Evolutionary conservation across 2,329 filamentous ascomycete genomes (phyloP).

Genomic region (Colletotrichum trifolii): DNA sequence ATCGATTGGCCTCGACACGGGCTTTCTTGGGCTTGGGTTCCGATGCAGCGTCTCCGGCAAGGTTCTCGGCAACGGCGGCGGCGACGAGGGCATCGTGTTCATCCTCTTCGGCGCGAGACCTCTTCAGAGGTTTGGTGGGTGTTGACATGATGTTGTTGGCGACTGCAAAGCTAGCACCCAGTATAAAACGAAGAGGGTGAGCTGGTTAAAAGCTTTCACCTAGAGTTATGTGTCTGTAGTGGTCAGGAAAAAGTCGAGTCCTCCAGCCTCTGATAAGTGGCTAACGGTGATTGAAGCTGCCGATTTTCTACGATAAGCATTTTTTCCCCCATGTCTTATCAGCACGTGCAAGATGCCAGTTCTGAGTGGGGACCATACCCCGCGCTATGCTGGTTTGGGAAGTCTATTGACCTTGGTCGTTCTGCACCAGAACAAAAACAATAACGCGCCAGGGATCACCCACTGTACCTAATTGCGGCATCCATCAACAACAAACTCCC

Average conservation of each 20-base stretch:
- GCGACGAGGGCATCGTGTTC: constrained; percentile 34
- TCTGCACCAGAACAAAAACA: constrained; percentile 34
- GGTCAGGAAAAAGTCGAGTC: constrained; percentile 34
- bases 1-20: constrained; percentile 70
- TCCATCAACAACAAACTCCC: constrained; percentile 27
- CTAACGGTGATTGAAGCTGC: constrained; percentile 14
- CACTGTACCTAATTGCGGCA: constrained; percentile 23
- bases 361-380: constrained; percentile 25
- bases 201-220: neutral
- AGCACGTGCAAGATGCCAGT: constrained; percentile 26
- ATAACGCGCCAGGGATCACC: constrained; percentile 35
- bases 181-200: neutral
- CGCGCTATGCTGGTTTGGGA: constrained; percentile 36
- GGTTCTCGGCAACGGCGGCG: constrained; percentile 37
- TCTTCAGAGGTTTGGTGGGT: constrained; percentile 34
- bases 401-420: constrained; percentile 37
- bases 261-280: constrained; percentile 1
- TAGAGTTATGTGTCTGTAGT: neutral
- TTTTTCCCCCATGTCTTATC: constrained; percentile 37
- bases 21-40: constrained; percentile 61
- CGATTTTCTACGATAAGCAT: constrained; percentile 29
- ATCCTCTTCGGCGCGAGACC: constrained; percentile 32
- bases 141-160: constrained; percentile 24
- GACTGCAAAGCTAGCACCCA: neutral
- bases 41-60: constrained; percentile 47